phyloP scores from a whole-genome alignment of 139 green algal species.

The Picochlorum sp. region DNA sequence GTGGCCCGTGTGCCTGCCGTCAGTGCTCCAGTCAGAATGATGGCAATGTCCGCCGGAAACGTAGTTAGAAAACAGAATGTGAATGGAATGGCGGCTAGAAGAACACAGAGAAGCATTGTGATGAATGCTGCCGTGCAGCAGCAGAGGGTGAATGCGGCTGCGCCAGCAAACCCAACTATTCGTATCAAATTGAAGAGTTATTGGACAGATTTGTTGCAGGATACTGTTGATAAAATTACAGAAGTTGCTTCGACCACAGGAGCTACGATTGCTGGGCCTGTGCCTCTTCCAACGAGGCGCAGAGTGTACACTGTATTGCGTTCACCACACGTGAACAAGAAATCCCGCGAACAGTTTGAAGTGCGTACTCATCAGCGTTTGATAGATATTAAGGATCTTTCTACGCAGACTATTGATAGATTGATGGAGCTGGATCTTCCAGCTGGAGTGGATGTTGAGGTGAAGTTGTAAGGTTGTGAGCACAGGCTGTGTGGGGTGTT shows the following conservation, averaged over 20 bases:
- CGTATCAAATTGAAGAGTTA: slow-evolving; percentile 72
- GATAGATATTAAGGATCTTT: slow-evolving; percentile 65
- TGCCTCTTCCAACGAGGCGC: slow-evolving; percentile 55
- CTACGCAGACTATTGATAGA: slow-evolving; percentile 61
- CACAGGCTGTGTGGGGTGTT: too few relatives aligned
- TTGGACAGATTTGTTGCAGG: slow-evolving; percentile 34
- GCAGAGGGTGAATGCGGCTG: slow-evolving; percentile 3
- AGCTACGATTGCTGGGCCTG: slow-evolving; percentile 49
- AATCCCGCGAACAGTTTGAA: slow-evolving; percentile 82
- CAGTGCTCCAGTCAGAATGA: too few relatives aligned
- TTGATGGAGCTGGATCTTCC: slow-evolving; percentile 79
- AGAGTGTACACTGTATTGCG: slow-evolving; percentile 60
- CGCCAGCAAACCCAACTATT: slow-evolving; percentile 33
- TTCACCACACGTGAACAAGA: slow-evolving; percentile 85
- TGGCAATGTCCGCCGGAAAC: too few relatives aligned
- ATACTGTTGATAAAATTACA: slow-evolving; percentile 47
- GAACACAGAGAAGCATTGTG: too few relatives aligned
- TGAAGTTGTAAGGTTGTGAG: slow-evolving; percentile 40
- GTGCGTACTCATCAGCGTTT: slow-evolving; percentile 60
- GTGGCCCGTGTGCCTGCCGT: too few relatives aligned
- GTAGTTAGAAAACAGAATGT: too few relatives aligned
- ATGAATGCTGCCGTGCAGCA: too few relatives aligned
- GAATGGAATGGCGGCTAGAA: too few relatives aligned
- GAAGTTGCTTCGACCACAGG: slow-evolving; percentile 50
- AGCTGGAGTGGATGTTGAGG: slow-evolving; percentile 65